Percentiles rank a stretch among this genome's conserved stretches.
These are phyloP conservation scores for Claviceps sorghi DNA, from an alignment of 2,329 filamentous ascomycete genomes.

Conservation along the genomic window DNA sequence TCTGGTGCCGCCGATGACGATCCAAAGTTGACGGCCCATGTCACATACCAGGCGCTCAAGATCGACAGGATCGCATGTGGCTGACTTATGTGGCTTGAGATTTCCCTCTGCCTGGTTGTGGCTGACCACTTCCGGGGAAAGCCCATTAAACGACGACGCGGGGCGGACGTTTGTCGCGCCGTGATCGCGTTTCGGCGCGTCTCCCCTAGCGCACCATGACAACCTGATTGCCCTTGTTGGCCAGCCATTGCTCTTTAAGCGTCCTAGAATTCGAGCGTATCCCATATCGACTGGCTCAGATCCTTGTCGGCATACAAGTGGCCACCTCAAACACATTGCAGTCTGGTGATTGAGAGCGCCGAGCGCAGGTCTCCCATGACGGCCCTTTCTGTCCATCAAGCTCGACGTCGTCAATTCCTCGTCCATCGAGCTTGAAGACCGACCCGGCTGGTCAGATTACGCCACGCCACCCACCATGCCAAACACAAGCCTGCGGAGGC, in stretches of 20 bases:
- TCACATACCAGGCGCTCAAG: background rate
- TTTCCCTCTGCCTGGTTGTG: constrained; percentile 3
- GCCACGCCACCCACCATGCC: constrained; percentile 29
- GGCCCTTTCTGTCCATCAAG: constrained; percentile 5
- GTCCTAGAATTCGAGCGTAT: background rate
- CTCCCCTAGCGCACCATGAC: constrained; percentile 9
- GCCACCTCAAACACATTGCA: background rate
- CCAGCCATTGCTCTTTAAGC: background rate
- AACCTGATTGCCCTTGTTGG: background rate
- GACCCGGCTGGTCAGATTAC: background rate
- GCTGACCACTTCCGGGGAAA: constrained; percentile 7
- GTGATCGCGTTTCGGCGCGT: constrained; percentile 20
- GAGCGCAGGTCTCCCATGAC: constrained; percentile 9
- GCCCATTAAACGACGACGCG: constrained; percentile 19
- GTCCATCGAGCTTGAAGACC: constrained; percentile 9
- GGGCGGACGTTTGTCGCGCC: constrained; percentile 15
- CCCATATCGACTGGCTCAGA: background rate
- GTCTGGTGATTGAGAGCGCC: background rate
- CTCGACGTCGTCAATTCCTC: constrained; percentile 5
- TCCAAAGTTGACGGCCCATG: background rate
- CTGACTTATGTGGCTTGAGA: background rate
- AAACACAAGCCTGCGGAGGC: constrained; percentile 43
- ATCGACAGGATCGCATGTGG: background rate
- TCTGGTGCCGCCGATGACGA: background rate
- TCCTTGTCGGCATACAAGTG: background rate